Base-by-base conservation (phyloP, 108 stramenopile species). In the Craspedostauros australis region DNA sequence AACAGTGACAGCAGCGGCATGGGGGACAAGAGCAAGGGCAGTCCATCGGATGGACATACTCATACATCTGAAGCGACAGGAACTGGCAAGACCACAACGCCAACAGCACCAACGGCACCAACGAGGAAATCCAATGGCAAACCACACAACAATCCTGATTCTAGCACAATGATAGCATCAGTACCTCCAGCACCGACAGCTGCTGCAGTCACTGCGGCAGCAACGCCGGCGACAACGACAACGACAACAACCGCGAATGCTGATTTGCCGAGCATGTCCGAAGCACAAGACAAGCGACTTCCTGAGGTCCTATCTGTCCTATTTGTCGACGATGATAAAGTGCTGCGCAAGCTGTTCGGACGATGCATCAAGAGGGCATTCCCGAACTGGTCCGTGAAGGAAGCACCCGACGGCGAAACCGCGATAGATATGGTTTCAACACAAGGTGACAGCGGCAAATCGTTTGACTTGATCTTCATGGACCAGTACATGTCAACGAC, bases 381-480 rank as follows among this genome's bases (percentile, higher is more conserved):
- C 1, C 54, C 63, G 23, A 16, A 31, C 9, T 64, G 63, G 63
- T 38, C 3, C 14, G 36, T 64, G 1, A 16, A 38, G 2, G 63
- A 64, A 39, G 63, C 54, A 19, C 43, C 57, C 22, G 50, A 66
- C 34, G 64, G 56, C 14, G 64, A 66, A 19, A 58, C 47, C 24
- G 57, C 64, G 6, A 3, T 66, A 5, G 20, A 18, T 8, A n/a
- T 55, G 45, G 54, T 26, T 8, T 39, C 41, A 18, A 33, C 31
- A 20, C 19, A n/a, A 4, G 4, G 43, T 8, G n/a, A n/a, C n/a
- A n/a, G n/a, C n/a, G n/a, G n/a, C n/a, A n/a, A n/a, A n/a, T n/a
- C n/a, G 2, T 60, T 50, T 16, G 59, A 60, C 42, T 2, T 60
- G 2, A 50, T 60, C 4, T 60, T 60, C 33, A 20, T 50, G 16